Evolutionary conservation across 2,329 filamentous ascomycete genomes (phyloP), one percentile per base, ranked within the genome.

Genomic region (Cladophialophora bantiana): DNA sequence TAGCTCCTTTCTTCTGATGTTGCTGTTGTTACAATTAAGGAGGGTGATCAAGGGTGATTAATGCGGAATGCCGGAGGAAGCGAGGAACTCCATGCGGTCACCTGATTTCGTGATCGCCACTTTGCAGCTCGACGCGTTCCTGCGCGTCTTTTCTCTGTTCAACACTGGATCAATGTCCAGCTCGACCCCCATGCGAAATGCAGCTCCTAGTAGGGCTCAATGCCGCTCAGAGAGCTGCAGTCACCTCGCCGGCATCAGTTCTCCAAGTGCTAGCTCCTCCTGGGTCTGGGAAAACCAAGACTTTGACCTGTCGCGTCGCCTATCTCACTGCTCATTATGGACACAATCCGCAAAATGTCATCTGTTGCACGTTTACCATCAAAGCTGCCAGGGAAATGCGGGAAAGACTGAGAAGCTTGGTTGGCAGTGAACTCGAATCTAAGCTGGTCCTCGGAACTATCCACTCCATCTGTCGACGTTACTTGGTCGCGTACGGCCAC

Each of bases 361-460:
- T 99, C 67, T 94, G 97, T 67, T 95, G 94, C 68, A 98, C 94
- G 0, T 99, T 99, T 76, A 99, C 95, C 1, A 93, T 97, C 77
- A 98, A 98, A 78, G 94, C 95, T 0, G 92, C 94, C 18, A 87
- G 85, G 18, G 94, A 98, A 81, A 99, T 99, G 94, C 93, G 93
- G 74, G 89, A 93, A 75, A 88, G 94, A 7, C 92, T 98, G 64
- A 88, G 89, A 0, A 89, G 86, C 66, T 85, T 92, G n/a, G 84
- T 98, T n/a, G 93, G 93, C 1, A 86, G 90, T 67, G 89, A 89
- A 5, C 81, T 89, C 15, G 91, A 93, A 75, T 89, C 86, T 62
- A 91, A 89, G 73, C 83, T 99, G 70, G 86, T 97, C 36, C 83
- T 99, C 3, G 94, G 94, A 18, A 99, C 95, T 0, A 98, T 99